These are phyloP conservation scores for Candida maesae DNA, from an alignment of 805 yeast species.

Conservation along the genomic window DNA sequence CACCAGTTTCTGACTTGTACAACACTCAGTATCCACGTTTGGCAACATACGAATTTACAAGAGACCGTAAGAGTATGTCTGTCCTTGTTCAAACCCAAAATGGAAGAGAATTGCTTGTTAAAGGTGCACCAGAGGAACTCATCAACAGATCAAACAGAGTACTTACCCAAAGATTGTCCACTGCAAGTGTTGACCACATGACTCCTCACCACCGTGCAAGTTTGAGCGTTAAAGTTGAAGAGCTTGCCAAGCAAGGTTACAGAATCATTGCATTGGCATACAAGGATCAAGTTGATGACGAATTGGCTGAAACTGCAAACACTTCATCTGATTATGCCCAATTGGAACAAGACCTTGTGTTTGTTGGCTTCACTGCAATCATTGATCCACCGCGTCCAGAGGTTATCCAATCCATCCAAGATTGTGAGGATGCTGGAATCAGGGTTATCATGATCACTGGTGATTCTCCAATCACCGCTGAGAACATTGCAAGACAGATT, in stretches of 20 bases:
- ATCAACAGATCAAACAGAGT: slow-evolving; percentile 39
- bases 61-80: slow-evolving; percentile 51
- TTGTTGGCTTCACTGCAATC: slow-evolving; percentile 40
- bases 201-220: slow-evolving; percentile 31
- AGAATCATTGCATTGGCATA: slow-evolving; percentile 31
- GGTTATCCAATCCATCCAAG: slow-evolving; percentile 32
- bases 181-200: slow-evolving; percentile 22
- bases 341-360: slow-evolving; percentile 26
- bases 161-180: slow-evolving; percentile 29
- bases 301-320: slow-evolving; percentile 27
- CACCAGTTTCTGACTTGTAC: slow-evolving; percentile 27
- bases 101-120: slow-evolving; percentile 35
- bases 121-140: slow-evolving; percentile 55
- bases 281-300: slow-evolving; percentile 33
- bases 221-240: slow-evolving; percentile 35
- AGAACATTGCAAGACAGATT: slow-evolving; percentile 44
- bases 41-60: slow-evolving; percentile 45
- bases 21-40: slow-evolving; percentile 25
- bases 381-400: slow-evolving; percentile 44
- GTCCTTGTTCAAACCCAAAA: slow-evolving; percentile 35
- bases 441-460: slow-evolving; percentile 48
- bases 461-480: slow-evolving; percentile 51
- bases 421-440: slow-evolving; percentile 39
- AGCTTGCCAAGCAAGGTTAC: slow-evolving; percentile 34
- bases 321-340: slow-evolving; percentile 37